Percentiles rank a stretch among this genome's conserved stretches.
These are phyloP conservation scores for Actinomucor elegans DNA, from an alignment of 371 early-diverging fungal genomes.

Conservation along the genomic window DNA sequence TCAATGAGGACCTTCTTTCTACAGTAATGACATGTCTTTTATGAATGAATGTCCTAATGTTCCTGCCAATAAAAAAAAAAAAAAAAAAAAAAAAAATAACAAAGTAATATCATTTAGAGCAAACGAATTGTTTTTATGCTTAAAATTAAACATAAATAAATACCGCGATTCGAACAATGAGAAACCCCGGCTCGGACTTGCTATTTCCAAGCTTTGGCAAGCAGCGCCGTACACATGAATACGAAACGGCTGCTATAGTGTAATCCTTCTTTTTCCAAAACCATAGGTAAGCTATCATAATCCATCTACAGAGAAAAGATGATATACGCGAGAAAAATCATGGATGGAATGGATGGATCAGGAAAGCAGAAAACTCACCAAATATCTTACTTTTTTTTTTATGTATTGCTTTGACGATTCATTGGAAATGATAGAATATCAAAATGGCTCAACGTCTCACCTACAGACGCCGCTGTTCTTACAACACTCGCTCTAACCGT, in stretches of 20 bases:
- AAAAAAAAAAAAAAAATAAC: too few relatives aligned
- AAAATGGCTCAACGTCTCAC: slow-evolving; percentile 91
- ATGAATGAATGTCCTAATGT: too few relatives aligned
- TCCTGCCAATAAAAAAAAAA: too few relatives aligned
- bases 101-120: too few relatives aligned
- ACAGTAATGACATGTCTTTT: too few relatives aligned
- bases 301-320: not conserved
- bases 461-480: slow-evolving; percentile 96
- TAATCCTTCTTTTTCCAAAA: slow-evolving; percentile 30
- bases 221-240: slow-evolving; percentile 8
- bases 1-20: too few relatives aligned
- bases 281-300: slow-evolving; percentile 25
- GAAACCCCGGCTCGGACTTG: too few relatives aligned
- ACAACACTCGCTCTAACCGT: slow-evolving; percentile 99
- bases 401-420: not conserved
- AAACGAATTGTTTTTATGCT: too few relatives aligned
- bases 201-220: too few relatives aligned
- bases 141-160: too few relatives aligned
- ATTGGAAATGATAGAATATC: slow-evolving; percentile 10
- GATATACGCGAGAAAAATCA: too few relatives aligned
- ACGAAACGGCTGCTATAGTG: not conserved
- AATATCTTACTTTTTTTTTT: not conserved
- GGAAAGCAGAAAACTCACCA: not conserved
- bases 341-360: slow-evolving; percentile 6
- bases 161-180: too few relatives aligned